Evolutionary conservation across 2,329 filamentous ascomycete species (phyloP).

Genomic region (Penicillium polonicum): DNA sequence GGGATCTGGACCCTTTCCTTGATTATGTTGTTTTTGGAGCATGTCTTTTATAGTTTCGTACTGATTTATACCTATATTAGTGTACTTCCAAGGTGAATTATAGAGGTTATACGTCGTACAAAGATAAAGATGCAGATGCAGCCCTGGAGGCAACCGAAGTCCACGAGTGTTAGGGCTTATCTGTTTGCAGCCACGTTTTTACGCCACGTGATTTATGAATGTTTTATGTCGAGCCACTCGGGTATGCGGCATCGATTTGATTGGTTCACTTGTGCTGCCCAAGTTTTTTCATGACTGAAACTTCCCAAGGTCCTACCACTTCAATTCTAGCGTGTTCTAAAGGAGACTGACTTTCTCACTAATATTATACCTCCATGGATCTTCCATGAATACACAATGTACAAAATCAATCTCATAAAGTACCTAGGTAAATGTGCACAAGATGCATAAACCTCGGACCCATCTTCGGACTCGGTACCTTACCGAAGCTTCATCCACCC

Average conservation of each 20-base stretch:
- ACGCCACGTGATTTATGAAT: conserved; percentile 12
- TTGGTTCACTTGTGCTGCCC: conserved; percentile 4
- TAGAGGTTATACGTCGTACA: background rate
- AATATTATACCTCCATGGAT: background rate
- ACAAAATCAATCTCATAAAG: background rate
- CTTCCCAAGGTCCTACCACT: background rate
- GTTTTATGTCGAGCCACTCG: conserved; percentile 17
- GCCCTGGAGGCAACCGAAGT: background rate
- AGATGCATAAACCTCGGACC: background rate
- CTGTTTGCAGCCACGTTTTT: conserved; percentile 6
- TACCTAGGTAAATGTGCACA: background rate
- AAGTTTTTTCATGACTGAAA: background rate
- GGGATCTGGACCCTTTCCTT: background rate
- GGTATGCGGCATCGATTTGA: conserved; percentile 21
- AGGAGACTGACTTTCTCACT: background rate
- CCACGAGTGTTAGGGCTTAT: background rate
- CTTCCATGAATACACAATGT: background rate
- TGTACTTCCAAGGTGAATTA: background rate
- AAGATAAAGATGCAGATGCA: background rate
- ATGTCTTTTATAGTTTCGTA: background rate
- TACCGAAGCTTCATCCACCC: background rate
- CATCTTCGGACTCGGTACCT: background rate
- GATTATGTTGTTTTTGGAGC: background rate
- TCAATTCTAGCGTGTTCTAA: background rate
- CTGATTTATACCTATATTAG: too few species aligned